phyloP scores from a whole-genome alignment of 2,329 filamentous ascomycete species.

The Trichophyton rubrum region DNA sequence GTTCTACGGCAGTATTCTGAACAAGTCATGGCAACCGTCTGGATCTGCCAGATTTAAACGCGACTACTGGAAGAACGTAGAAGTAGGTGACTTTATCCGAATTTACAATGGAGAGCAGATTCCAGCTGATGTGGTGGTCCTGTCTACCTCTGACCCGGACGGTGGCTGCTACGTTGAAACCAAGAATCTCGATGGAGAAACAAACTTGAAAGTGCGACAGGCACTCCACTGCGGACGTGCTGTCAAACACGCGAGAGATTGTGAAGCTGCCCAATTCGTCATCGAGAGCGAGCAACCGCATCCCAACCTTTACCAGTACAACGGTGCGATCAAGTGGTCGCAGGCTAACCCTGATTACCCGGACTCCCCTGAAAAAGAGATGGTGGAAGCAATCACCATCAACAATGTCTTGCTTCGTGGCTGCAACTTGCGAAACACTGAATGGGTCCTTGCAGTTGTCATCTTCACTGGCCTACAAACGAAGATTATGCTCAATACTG shows the following conservation, averaged over 20 bases:
- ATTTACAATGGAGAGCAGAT: slow-evolving; percentile 94
- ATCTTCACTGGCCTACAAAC: slow-evolving; percentile 92
- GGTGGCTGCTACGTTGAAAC: slow-evolving; percentile 96
- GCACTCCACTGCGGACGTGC: slow-evolving; percentile 73
- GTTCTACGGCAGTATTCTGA: slow-evolving; percentile 55
- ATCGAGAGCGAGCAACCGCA: slow-evolving; percentile 88
- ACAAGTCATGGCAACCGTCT: slow-evolving; percentile 51
- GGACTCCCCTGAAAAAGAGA: slow-evolving; percentile 53
- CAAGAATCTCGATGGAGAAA: slow-evolving; percentile 95
- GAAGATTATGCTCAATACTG: slow-evolving; percentile 98
- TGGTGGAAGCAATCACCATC: slow-evolving; percentile 87
- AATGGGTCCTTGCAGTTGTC: slow-evolving; percentile 88
- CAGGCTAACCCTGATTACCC: slow-evolving; percentile 56
- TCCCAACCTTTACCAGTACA: slow-evolving; percentile 91
- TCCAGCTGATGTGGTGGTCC: slow-evolving; percentile 80
- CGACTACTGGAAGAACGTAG: slow-evolving; percentile 88
- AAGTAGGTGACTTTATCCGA: slow-evolving; percentile 91
- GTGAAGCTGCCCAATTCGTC: slow-evolving; percentile 73
- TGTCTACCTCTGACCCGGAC: slow-evolving; percentile 86
- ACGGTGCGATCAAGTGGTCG: slow-evolving; percentile 73
- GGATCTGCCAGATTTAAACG: slow-evolving; percentile 78
- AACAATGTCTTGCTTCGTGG: slow-evolving; percentile 92
- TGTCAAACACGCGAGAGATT: slow-evolving; percentile 80
- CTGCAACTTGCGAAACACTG: slow-evolving; percentile 86
- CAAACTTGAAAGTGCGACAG: slow-evolving; percentile 89